These are phyloP conservation scores for Notholithocarpus densiflorus DNA, from an alignment of 306 rosid genomes.

Conservation along the genomic window DNA sequence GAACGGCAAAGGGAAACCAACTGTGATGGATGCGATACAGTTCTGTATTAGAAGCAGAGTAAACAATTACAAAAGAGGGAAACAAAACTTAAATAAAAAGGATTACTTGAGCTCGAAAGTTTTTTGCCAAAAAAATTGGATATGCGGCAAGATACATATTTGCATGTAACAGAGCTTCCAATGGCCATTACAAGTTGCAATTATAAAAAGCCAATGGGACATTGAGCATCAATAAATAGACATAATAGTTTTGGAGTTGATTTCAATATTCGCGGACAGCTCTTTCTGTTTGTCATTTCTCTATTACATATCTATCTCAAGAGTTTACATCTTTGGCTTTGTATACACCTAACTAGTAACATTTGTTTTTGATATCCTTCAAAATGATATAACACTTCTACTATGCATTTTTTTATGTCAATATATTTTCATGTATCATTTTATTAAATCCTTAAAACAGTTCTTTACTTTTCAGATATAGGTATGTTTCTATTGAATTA, in stretches of 20 bases:
- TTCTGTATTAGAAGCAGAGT: slow-evolving; percentile 12
- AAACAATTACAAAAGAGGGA: background rate
- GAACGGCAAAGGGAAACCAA: slow-evolving; percentile 18
- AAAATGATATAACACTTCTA: background rate
- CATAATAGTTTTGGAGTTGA: too few species aligned
- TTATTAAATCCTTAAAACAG: background rate
- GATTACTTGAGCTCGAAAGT: background rate
- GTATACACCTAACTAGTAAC: too few species aligned
- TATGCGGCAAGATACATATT: background rate
- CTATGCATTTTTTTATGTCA: background rate
- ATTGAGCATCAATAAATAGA: too few species aligned
- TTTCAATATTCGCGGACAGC: too few species aligned
- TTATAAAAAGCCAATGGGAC: too few species aligned
- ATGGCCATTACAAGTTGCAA: too few species aligned
- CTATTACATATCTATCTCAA: too few species aligned
- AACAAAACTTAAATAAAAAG: background rate
- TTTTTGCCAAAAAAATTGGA: background rate
- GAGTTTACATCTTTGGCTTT: too few species aligned
- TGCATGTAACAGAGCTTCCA: background rate
- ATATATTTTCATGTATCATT: background rate
- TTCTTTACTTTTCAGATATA: background rate
- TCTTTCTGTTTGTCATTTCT: too few species aligned
- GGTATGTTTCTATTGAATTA: background rate
- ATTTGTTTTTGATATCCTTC: background rate
- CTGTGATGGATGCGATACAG: slow-evolving; percentile 17